Base-by-base conservation (phyloP, 331 rosid species). In the Spiraea crenata region DNA sequence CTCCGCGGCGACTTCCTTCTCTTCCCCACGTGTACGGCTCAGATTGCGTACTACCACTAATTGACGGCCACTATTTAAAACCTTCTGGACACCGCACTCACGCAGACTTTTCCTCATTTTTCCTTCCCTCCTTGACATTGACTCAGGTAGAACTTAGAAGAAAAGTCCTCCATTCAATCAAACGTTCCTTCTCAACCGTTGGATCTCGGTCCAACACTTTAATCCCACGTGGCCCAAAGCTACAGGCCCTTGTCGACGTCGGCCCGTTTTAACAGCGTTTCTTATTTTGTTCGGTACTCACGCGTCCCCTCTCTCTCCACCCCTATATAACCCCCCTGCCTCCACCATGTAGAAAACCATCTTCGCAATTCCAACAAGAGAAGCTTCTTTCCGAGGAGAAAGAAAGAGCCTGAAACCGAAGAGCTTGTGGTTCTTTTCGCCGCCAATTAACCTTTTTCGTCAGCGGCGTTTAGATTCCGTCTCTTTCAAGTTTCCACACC, bases 391-490 rank as follows among this genome's bases (percentile, higher is more conserved):
- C 2, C 14, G 31, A 42, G 62, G 50, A 74, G 66, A 59, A 3
- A 57, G 73, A 59, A 25, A 58, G 74, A 66, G 66, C 14, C 83
- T 15, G 1, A 46, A 38, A 3, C 0, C 5, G 15, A 13, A 35
- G 44, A 63, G 57, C 54, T 37, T 19, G 25, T n/a, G 49, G 5
- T 15, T 54, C 39, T 16, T 39, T 7, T 73, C 38, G 77, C 79
- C 70, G 63, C 79, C 38, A 80, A 41, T 42, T 5, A 7, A 40
- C 25, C 77, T 77, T 61, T 71, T 77, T 16, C 49, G 31, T 25
- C 77, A 46, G 77, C 38, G 52, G 77, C 70, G 63, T 9, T 41
- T 41, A 2, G 48, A 70, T 58, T 44, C 38, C 15, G 19, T 51
- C 25, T 44, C 13, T 5, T 2, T 65, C 42, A 64, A 2, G 69